A percentile compares a stretch with the other conserved stretches of the same genome.
phyloP scores from a whole-genome alignment of 2,329 filamentous ascomycete species.

The Apiospora arundinis region DNA sequence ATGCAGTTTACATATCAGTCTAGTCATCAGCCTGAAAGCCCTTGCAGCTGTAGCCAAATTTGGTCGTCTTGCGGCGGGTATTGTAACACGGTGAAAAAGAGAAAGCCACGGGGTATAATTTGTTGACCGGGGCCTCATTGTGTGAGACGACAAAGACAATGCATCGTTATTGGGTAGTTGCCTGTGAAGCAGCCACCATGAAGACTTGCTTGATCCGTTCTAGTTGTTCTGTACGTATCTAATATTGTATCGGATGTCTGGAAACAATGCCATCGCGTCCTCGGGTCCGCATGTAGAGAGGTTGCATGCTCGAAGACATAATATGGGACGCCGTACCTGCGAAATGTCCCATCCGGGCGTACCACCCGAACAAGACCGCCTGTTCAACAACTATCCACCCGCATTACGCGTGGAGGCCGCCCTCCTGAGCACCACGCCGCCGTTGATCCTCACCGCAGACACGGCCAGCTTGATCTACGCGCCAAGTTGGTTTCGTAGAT shows the following conservation, averaged over 20 bases:
- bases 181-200: too few relatives aligned
- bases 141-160: background rate
- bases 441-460: background rate
- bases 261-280: background rate
- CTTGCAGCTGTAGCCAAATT: background rate
- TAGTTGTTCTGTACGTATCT: background rate
- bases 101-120: background rate
- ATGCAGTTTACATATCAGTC: background rate
- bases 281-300: background rate
- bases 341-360: background rate
- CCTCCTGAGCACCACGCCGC: background rate
- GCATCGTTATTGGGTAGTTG: background rate
- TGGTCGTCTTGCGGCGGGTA: background rate
- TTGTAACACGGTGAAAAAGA: background rate
- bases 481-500: conserved; percentile 19
- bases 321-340: background rate
- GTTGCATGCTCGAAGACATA: background rate
- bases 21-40: background rate
- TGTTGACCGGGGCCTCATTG: background rate
- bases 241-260: background rate
- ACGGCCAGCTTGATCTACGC: background rate
- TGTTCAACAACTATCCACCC: background rate
- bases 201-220: background rate
- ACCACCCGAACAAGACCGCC: background rate
- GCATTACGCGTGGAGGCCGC: background rate